Evolutionary conservation across 2,329 filamentous ascomycete genomes (phyloP).

Genomic region (Beauveria sp.): DNA sequence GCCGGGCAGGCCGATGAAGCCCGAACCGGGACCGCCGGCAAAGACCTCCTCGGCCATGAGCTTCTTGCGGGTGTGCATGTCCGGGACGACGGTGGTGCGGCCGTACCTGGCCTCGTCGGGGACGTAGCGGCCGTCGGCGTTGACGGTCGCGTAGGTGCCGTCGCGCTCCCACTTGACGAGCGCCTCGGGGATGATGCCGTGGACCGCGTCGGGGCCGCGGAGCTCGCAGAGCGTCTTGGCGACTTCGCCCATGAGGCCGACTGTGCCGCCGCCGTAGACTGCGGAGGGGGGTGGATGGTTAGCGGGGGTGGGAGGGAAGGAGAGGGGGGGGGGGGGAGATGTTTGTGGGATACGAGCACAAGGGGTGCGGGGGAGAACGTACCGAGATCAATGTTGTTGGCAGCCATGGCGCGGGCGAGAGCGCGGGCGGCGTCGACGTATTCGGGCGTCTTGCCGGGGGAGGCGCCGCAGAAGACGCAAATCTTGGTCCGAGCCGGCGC

Average conservation of each 20-base stretch:
- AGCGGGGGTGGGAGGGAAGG: neutral
- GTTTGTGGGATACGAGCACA: neutral
- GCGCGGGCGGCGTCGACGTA: slow-evolving; percentile 73
- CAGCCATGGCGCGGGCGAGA: slow-evolving; percentile 67
- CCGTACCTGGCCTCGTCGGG: slow-evolving; percentile 65
- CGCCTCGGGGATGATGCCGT: slow-evolving; percentile 87
- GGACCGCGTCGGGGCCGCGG: slow-evolving; percentile 71
- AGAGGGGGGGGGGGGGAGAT: neutral
- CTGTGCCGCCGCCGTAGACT: slow-evolving; percentile 93
- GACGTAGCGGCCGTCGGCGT: slow-evolving; percentile 44
- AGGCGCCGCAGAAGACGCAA: slow-evolving; percentile 92
- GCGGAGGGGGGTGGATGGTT: slow-evolving; percentile 5
- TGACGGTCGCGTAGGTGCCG: slow-evolving; percentile 41
- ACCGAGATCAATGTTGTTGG: slow-evolving; percentile 70
- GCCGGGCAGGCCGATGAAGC: slow-evolving; percentile 82
- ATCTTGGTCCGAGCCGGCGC: slow-evolving; percentile 51
- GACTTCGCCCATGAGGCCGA: slow-evolving; percentile 91
- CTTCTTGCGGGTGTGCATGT: slow-evolving; percentile 95
- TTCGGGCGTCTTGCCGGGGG: slow-evolving; percentile 60
- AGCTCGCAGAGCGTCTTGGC: slow-evolving; percentile 79
- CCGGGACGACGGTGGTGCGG: slow-evolving; percentile 76
- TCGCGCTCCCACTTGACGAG: slow-evolving; percentile 73
- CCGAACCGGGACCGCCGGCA: slow-evolving; percentile 69
- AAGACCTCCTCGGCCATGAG: slow-evolving; percentile 89
- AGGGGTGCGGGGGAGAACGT: slow-evolving; percentile 17